phyloP scores from a whole-genome alignment of 306 rosid species.

The Rosa persica region DNA sequence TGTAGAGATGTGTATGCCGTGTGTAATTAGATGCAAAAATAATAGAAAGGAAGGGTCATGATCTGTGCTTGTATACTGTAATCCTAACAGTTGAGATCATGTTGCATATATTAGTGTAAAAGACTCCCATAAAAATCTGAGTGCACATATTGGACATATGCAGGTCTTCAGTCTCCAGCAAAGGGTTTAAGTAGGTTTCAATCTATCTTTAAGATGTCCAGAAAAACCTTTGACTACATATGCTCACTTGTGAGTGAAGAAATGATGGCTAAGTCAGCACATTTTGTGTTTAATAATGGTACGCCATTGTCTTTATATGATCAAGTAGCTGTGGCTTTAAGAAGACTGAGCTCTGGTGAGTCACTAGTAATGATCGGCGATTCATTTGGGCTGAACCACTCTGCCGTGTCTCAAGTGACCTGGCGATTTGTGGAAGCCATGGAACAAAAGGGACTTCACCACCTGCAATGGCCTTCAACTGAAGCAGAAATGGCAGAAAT shows the following conservation, averaged over 20 bases:
- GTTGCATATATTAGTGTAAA: slow-evolving; percentile 1
- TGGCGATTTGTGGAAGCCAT: slow-evolving; percentile 85
- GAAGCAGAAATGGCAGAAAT: slow-evolving; percentile 58
- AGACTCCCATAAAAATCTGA: slow-evolving; percentile 17
- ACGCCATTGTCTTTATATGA: slow-evolving; percentile 54
- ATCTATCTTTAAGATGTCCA: slow-evolving; percentile 57
- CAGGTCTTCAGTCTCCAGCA: slow-evolving; percentile 55
- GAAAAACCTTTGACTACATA: slow-evolving; percentile 72
- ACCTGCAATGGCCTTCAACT: slow-evolving; percentile 78
- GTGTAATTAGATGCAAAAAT: not conserved
- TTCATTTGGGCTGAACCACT: slow-evolving; percentile 70
- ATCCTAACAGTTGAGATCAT: not conserved
- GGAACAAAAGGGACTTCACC: slow-evolving; percentile 78
- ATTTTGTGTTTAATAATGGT: slow-evolving; percentile 53
- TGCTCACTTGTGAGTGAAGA: slow-evolving; percentile 89
- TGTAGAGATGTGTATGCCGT: not conserved
- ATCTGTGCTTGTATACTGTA: not conserved
- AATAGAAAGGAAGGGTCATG: not conserved
- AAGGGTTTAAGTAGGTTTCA: slow-evolving; percentile 49
- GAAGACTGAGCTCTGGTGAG: slow-evolving; percentile 89
- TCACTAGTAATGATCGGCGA: slow-evolving; percentile 72
- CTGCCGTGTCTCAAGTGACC: slow-evolving; percentile 84
- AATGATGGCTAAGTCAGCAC: slow-evolving; percentile 60
- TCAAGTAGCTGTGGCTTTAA: slow-evolving; percentile 82
- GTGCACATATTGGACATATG: slow-evolving; percentile 15